phyloP scores from a whole-genome alignment of 108 stramenopile species.

The Nitzschia palea region DNA sequence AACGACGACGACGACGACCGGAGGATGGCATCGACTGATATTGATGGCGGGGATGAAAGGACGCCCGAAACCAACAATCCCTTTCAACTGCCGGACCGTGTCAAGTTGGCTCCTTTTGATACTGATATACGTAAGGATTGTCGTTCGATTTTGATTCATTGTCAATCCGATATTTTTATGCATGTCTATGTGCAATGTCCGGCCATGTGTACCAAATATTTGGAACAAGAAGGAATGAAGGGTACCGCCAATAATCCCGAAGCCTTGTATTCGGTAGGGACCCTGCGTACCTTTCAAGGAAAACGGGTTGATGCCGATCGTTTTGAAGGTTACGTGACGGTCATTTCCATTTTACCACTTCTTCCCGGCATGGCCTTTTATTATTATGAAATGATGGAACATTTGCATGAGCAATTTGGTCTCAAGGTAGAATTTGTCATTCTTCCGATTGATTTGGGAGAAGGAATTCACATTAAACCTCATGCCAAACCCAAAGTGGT shows the following conservation, averaged over 20 bases:
- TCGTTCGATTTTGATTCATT: slow-evolving; percentile 17
- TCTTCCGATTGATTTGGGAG: slow-evolving; percentile 31
- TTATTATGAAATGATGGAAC: slow-evolving; percentile 41
- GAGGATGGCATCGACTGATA: no score
- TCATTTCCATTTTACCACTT: slow-evolving; percentile 17
- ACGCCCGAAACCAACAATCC: no score
- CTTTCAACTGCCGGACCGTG: no score
- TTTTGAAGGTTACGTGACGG: slow-evolving; percentile 31
- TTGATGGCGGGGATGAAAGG: no score
- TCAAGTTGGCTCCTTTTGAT: slow-evolving; percentile 26
- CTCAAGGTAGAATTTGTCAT: slow-evolving; percentile 33
- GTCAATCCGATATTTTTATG: slow-evolving; percentile 31
- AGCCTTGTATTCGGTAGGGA: slow-evolving; percentile 17
- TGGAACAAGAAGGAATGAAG: slow-evolving; percentile 25
- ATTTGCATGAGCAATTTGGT: slow-evolving; percentile 14
- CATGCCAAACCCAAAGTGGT: slow-evolving; percentile 17
- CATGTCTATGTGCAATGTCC: slow-evolving; percentile 35
- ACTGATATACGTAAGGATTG: slow-evolving; percentile 38
- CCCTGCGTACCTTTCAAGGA: slow-evolving; percentile 14
- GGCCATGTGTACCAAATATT: slow-evolving; percentile 27
- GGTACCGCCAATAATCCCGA: slow-evolving; percentile 30
- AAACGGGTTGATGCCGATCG: slow-evolving; percentile 17
- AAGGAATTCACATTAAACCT: slow-evolving; percentile 12
- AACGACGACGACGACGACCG: no score
- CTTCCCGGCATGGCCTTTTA: slow-evolving; percentile 32